Percentiles rank a stretch among this genome's conserved stretches.
Conservation (phyloP, 2,329 filamentous ascomycete genomes). For the Leptographium galeiforme region DNA sequence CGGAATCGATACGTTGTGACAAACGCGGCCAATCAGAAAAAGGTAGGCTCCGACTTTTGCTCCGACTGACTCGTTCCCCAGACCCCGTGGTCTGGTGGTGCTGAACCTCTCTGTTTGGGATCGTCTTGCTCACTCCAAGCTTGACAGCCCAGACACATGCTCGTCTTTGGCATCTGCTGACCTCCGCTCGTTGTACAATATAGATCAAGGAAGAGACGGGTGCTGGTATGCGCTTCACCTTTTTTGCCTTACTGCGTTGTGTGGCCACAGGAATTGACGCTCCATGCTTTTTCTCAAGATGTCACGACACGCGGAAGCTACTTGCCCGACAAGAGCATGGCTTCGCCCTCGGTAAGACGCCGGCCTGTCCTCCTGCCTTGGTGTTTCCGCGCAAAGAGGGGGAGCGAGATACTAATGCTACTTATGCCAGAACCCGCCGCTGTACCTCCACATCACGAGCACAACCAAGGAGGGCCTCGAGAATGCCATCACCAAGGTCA, state of each 20-base stretch:
- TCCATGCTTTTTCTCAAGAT: conserved; percentile 68
- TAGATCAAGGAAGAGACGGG: conserved; percentile 99
- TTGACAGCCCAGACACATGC: conserved; percentile 45
- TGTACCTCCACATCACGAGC: conserved; percentile 92
- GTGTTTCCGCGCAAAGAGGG: no score
- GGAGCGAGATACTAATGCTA: neutral
- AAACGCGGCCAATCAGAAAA: conserved; percentile 95
- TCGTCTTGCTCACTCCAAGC: conserved; percentile 56
- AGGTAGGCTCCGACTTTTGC: conserved; percentile 68
- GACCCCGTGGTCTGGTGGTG: neutral
- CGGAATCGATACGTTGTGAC: conserved; percentile 95
- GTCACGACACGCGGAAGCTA: conserved; percentile 96
- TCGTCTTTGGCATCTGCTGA: conserved; percentile 88
- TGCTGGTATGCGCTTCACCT: conserved; percentile 73
- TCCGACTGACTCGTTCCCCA: conserved; percentile 15
- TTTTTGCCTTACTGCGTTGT: neutral
- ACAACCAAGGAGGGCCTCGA: conserved; percentile 87
- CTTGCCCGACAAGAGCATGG: conserved; percentile 95
- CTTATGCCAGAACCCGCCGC: conserved; percentile 60
- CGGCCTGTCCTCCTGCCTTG: neutral
- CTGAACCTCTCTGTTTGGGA: neutral
- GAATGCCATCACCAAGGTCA: conserved; percentile 71
- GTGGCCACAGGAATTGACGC: conserved; percentile 10
- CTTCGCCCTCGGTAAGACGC: conserved; percentile 68
- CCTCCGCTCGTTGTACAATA: conserved; percentile 60